Conservation (phyloP, 169 alveolate species). For the Plasmodium gonderi region DNA sequence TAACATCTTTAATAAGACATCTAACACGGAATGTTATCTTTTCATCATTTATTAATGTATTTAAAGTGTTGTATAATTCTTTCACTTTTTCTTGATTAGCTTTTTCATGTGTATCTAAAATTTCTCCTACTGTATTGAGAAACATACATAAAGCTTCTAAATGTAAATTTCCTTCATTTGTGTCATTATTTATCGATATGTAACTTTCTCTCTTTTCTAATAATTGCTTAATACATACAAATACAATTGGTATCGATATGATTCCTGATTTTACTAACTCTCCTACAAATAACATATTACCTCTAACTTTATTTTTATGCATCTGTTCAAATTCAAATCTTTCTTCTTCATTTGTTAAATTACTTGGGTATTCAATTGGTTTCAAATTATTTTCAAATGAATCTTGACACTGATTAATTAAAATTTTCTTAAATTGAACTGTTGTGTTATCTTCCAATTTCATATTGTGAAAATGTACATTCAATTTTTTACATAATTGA, state of each 20-base stretch:
- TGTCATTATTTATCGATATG: conserved; percentile 77
- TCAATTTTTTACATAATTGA: conserved; percentile 86
- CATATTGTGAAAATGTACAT: conserved; percentile 81
- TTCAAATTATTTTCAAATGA: conserved; percentile 86
- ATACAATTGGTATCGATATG: conserved; percentile 86
- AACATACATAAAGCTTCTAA: conserved; percentile 89
- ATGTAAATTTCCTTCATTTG: conserved; percentile 85
- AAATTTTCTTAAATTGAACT: conserved; percentile 80
- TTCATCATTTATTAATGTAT: conserved; percentile 84
- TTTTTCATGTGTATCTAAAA: conserved; percentile 83
- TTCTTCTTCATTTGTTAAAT: conserved; percentile 86
- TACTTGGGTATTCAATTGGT: conserved; percentile 85
- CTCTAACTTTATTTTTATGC: conserved; percentile 89
- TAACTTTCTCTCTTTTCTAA: conserved; percentile 83
- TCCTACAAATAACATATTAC: conserved; percentile 90
- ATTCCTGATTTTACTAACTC: conserved; percentile 87
- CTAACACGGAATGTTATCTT: conserved; percentile 86
- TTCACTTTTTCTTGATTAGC: conserved; percentile 82
- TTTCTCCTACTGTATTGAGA: conserved; percentile 88
- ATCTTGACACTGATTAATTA: conserved; percentile 88
- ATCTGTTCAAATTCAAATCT: conserved; percentile 87
- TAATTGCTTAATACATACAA: conserved; percentile 88
- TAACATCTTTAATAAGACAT: conserved; percentile 87
- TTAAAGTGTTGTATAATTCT: conserved; percentile 82
- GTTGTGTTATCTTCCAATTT: conserved; percentile 32